Evolutionary conservation across 2,329 filamentous ascomycete genomes (phyloP).

Genomic region (Fonsecaea monophora): DNA sequence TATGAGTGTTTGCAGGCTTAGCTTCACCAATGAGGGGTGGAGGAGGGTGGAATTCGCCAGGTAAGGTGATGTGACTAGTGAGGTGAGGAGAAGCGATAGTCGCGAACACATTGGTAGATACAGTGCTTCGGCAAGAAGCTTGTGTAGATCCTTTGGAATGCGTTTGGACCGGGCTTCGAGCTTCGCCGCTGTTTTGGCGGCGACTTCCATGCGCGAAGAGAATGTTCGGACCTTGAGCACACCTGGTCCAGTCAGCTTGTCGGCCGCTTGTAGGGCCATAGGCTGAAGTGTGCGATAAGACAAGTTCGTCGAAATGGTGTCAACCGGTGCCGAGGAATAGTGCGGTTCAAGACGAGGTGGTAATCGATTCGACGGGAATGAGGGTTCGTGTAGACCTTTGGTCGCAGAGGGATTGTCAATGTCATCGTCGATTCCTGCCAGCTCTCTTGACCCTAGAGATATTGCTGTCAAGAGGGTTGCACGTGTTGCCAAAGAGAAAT

Average conservation of each 20-base stretch:
- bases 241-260: slow-evolving; percentile 78
- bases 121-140: slow-evolving; percentile 75
- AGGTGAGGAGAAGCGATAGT: slow-evolving; percentile 66
- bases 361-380: slow-evolving; percentile 82
- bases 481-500: slow-evolving; percentile 86
- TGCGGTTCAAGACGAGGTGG: slow-evolving; percentile 75
- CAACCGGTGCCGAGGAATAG: slow-evolving; percentile 69
- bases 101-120: slow-evolving; percentile 86
- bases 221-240: slow-evolving; percentile 89
- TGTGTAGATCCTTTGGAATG: slow-evolving; percentile 78
- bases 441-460: slow-evolving; percentile 80
- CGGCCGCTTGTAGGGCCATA: slow-evolving; percentile 80
- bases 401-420: slow-evolving; percentile 48
- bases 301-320: slow-evolving; percentile 71
- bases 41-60: slow-evolving; percentile 57
- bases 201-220: slow-evolving; percentile 74
- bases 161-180: slow-evolving; percentile 59
- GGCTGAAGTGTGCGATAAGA: slow-evolving; percentile 78
- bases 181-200: slow-evolving; percentile 59
- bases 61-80: slow-evolving; percentile 41
- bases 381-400: slow-evolving; percentile 44
- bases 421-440: slow-evolving; percentile 75
- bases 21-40: slow-evolving; percentile 74
- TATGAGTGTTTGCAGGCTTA: slow-evolving; percentile 85
- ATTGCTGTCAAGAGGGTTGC: slow-evolving; percentile 81